Conservation (phyloP, 306 rosid species). For the Carpinus fangiana region DNA sequence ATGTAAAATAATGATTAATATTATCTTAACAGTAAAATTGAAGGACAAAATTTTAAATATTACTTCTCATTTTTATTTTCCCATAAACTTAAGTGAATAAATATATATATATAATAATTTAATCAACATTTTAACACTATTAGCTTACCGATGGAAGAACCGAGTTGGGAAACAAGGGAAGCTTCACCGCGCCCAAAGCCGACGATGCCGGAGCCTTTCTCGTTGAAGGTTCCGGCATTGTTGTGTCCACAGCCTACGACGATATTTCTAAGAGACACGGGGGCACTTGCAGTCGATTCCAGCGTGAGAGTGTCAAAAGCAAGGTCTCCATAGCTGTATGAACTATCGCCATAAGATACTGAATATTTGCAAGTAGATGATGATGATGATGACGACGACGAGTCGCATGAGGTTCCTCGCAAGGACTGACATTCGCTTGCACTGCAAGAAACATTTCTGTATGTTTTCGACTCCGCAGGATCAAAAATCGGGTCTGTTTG, state of each 20-base stretch:
- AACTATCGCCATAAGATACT: constrained; percentile 26
- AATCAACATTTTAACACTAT: too few species aligned
- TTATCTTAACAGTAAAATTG: too few species aligned
- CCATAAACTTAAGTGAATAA: too few species aligned
- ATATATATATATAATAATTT: too few species aligned
- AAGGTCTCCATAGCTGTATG: constrained; percentile 30
- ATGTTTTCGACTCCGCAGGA: constrained; percentile 41
- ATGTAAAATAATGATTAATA: too few species aligned
- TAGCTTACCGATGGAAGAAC: constrained; percentile 8
- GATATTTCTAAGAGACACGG: constrained; percentile 22
- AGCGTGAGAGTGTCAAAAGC: constrained; percentile 51
- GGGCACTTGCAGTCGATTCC: constrained; percentile 15
- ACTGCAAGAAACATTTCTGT: constrained; percentile 13
- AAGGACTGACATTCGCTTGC: constrained; percentile 8
- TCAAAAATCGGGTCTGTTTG: constrained; percentile 44
- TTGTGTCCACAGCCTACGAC: constrained; percentile 49
- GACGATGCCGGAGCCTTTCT: constrained; percentile 41
- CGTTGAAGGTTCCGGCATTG: constrained; percentile 13
- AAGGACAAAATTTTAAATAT: too few species aligned
- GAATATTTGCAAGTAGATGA: constrained; percentile 24
- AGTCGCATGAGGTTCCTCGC: not conserved
- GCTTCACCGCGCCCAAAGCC: constrained; percentile 47
- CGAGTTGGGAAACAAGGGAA: constrained; percentile 45
- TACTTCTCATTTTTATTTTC: too few species aligned
- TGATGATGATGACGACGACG: not conserved